These are phyloP conservation scores for Paraphaeosphaeria minitans DNA, from an alignment of 2,329 filamentous ascomycete genomes.

Conservation along the genomic window DNA sequence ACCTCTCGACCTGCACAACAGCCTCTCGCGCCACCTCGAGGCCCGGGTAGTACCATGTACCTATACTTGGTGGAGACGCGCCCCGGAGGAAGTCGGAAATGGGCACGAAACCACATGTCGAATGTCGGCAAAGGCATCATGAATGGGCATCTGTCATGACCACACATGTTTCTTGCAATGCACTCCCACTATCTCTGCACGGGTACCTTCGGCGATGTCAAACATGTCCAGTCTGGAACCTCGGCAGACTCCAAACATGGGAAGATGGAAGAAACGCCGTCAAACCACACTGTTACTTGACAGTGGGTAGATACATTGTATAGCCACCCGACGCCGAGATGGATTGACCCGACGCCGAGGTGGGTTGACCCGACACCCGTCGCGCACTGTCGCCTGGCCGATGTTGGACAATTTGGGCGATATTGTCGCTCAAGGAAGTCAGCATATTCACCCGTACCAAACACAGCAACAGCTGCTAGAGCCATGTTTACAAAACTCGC, in stretches of 20 bases:
- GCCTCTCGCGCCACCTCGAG: constrained; percentile 9
- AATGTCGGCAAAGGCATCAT: constrained; percentile 3
- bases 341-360: constrained; percentile 60
- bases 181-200: constrained; percentile 4
- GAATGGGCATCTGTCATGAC: background rate
- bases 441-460: background rate
- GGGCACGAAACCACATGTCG: background rate
- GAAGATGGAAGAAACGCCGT: constrained; percentile 19
- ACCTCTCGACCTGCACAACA: constrained; percentile 7
- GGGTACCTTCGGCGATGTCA: constrained; percentile 21
- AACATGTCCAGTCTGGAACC: constrained; percentile 38
- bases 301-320: constrained; percentile 39
- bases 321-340: constrained; percentile 61
- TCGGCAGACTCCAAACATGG: constrained; percentile 19
- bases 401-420: constrained; percentile 62
- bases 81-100: too few species aligned
- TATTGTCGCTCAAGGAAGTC: constrained; percentile 51
- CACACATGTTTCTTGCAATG: background rate
- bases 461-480: constrained; percentile 15
- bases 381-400: constrained; percentile 55
- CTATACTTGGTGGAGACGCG: too few species aligned
- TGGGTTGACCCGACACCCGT: constrained; percentile 57
- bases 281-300: background rate
- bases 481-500: background rate
- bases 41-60: background rate